Evolutionary conservation across 495 filamentous ascomycete genomes (phyloP), one percentile per base, ranked within the genome.

Genomic region (Trichoderma virens): DNA sequence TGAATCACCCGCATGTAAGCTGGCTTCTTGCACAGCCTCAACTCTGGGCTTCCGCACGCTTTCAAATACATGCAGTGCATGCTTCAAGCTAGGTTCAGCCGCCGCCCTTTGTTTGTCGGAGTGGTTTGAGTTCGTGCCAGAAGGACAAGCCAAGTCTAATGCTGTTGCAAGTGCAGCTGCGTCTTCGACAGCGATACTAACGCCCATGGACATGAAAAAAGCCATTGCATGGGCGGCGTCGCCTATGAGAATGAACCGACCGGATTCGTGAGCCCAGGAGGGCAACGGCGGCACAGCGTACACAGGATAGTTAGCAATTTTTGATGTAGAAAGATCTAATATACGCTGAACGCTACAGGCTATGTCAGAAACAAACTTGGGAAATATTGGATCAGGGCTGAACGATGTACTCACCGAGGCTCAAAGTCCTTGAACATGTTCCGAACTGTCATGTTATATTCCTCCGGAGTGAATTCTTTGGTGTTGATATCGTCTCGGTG

Each of bases 121-220:
- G 51, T 28, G 2, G 18, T 2, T 28, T 13, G 13, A 14, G 23
- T 28, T 30, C 23, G 23, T 16, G 3, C 25, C 27, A 18, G 25
- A 25, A 16, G 27, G 51, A 11, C 25, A 56, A 14, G 27, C 51
- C 13, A 56, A n/a, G 51, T 56, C 27, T 18, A 56, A 16, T 9
- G 25, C 51, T 14, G 51, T 16, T 30, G 25, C 51, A 56, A 56
- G 51, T 11, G 51, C 51, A 14, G 51, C 51, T 56, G 51, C 51
- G 14, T 56, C 51, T 28, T 56, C 51, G 23, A 56, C 51, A 16
- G 51, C 51, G 11, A 56, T 27, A 25, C 51, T 56, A 5, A 56
- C 51, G 51, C 51, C 51, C 51, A 56, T 56, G 51, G 51, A 56
- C 51, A 56, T 56, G 25, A 28, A 56, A 18, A 56, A 56, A 9